Percentiles rank a stretch among this genome's conserved stretches.
Conservation (phyloP, 129 eudicot species). For the Helianthus annuus region DNA sequence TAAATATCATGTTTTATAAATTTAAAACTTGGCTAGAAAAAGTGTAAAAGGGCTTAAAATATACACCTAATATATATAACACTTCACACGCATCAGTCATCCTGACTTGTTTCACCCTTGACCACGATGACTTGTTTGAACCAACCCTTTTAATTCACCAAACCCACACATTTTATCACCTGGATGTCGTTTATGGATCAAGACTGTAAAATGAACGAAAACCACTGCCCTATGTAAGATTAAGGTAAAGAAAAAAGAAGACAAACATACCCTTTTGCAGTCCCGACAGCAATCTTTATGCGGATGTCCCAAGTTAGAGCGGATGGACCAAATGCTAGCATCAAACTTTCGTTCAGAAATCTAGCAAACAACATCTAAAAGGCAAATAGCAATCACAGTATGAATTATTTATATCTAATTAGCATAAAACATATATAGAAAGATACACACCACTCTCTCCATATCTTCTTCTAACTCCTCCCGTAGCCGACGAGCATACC, state of each 20-base stretch:
- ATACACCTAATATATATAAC: too few relatives aligned
- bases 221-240: background rate
- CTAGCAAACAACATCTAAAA: background rate
- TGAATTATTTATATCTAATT: too few relatives aligned
- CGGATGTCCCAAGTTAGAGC: constrained; percentile 87
- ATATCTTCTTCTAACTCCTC: too few relatives aligned
- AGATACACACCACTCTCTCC: too few relatives aligned
- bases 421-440: too few relatives aligned
- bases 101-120: too few relatives aligned
- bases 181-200: background rate
- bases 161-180: background rate
- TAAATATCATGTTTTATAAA: too few relatives aligned
- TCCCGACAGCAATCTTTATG: constrained; percentile 84
- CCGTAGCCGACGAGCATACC: too few relatives aligned
- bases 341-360: background rate
- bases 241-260: background rate
- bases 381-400: constrained; percentile 1
- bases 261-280: constrained; percentile 77
- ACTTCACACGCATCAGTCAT: too few relatives aligned
- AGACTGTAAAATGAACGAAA: background rate
- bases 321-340: background rate
- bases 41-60: too few relatives aligned
- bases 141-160: background rate
- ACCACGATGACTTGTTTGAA: background rate
- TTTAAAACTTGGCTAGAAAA: too few relatives aligned